A percentile compares a stretch with the other conserved stretches of the same genome.
Evolutionary conservation across 2,329 filamentous ascomycete genomes (phyloP).

Genomic region (Hypoxylon sp.): DNA sequence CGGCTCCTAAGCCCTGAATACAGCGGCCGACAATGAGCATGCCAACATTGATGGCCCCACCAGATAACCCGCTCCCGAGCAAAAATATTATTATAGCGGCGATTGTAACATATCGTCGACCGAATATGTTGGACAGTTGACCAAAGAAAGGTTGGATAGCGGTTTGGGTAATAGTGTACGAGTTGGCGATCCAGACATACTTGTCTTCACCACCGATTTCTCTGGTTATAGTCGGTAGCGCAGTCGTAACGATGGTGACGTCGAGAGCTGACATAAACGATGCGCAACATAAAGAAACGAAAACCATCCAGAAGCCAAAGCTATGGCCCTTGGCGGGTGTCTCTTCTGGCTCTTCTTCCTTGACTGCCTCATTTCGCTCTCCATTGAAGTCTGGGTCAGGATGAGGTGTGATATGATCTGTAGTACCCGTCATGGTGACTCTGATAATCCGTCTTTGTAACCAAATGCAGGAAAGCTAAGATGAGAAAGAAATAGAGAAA

Average conservation of each 20-base stretch:
- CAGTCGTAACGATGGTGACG: constrained; percentile 36
- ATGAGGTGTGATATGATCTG: too few relatives aligned
- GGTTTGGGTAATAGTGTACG: constrained; percentile 47
- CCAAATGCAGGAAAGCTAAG: too few relatives aligned
- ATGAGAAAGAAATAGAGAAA: too few relatives aligned
- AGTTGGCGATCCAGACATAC: constrained; percentile 42
- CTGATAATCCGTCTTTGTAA: too few relatives aligned
- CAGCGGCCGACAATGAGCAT: constrained; percentile 60
- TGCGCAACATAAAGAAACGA: too few relatives aligned
- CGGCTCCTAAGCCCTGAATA: constrained; percentile 61
- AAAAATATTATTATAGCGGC: constrained; percentile 59
- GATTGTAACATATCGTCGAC: constrained; percentile 58
- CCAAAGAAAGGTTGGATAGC: constrained; percentile 62
- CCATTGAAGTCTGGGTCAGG: too few relatives aligned
- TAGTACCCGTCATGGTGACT: too few relatives aligned
- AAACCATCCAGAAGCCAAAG: too few relatives aligned
- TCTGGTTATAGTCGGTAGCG: constrained; percentile 32
- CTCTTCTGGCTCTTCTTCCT: too few relatives aligned
- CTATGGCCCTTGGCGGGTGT: too few relatives aligned
- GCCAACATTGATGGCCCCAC: constrained; percentile 56
- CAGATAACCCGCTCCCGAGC: constrained; percentile 63
- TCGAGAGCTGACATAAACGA: constrained; percentile 19
- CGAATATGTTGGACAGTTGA: constrained; percentile 63
- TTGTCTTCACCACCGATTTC: constrained; percentile 30
- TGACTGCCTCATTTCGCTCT: too few relatives aligned